Percentiles rank a stretch among this genome's conserved stretches.
phyloP scores from a whole-genome alignment of 2,329 filamentous ascomycete species.

The Neofusicoccum kwambonambiense region DNA sequence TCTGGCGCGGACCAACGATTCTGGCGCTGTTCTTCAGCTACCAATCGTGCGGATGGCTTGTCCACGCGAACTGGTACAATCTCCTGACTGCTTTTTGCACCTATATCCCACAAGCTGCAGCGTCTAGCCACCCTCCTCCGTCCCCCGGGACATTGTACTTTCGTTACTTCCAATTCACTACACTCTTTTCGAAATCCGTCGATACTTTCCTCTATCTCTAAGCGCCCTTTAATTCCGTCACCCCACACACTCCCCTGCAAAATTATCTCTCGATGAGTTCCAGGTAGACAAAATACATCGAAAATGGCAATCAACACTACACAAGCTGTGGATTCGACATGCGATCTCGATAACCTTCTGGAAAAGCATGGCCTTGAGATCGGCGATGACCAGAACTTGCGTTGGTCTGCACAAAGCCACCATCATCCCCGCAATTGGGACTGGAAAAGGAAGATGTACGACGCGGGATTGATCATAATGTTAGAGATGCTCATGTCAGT shows the following conservation, averaged over 20 bases:
- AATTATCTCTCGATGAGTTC: neutral
- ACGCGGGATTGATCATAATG: conserved; percentile 4
- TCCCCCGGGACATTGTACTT: neutral
- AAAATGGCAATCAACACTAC: neutral
- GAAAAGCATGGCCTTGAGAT: conserved; percentile 5
- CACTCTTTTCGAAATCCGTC: neutral
- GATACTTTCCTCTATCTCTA: no score
- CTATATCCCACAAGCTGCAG: neutral
- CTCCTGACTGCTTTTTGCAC: neutral
- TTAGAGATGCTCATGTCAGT: conserved; percentile 6
- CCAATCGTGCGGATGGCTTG: neutral
- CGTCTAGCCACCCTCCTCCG: neutral
- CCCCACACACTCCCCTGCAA: no score
- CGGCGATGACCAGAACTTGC: neutral
- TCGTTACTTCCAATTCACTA: neutral
- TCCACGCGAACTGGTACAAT: neutral
- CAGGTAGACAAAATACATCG: neutral
- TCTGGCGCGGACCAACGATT: neutral
- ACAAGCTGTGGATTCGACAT: neutral
- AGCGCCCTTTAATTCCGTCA: no score
- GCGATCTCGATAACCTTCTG: neutral
- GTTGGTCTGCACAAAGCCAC: conserved; percentile 1
- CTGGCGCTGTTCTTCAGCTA: neutral
- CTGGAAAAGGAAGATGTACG: conserved; percentile 5
- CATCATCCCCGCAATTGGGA: conserved; percentile 9